Base-by-base conservation (phyloP, 345 rosid species). In the Raphanus raphanistrum region DNA sequence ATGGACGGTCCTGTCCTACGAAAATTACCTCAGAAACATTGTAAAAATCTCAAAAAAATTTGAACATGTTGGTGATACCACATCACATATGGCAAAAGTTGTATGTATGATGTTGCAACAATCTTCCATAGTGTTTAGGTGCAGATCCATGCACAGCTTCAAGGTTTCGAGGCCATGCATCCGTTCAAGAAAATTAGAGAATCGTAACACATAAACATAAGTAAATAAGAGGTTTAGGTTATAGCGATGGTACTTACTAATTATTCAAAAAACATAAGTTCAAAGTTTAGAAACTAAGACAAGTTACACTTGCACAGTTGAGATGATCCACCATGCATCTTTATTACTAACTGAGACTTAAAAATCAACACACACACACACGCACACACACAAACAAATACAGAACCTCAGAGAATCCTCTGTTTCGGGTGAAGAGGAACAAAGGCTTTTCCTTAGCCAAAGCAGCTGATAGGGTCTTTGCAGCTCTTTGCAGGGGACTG, bases 401-500 rank as follows among this genome's bases (percentile, higher is more conserved):
- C 1, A 55, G 11, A n/a, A 21, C n/a, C 5, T 63, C 6, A 11
- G 33, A 29, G 11, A 31, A 33, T 33, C 45, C 59, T 70, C 60
- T 71, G 69, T 57, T 77, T 64, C 27, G 60, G 8, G 8, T 3
- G 27, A 25, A 62, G 32, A 21, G 25, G 26, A 52, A 58, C 16
- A 41, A 57, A 41, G 57, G 57, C 9, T 65, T 57, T 83, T 6
- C 16, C 15, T 78, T 84, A 94, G 72, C 97, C 98, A 13, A 90
- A 92, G 91, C 98, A 94, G 59, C 89, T 83, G 77, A 94, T 94
- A 2, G 97, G 90, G 69, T 92, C 95, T 5, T 87, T 92, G 92
- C 99, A 95, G 68, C 90, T 90, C 74, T 94, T 90, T 32, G 82
- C 88, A 36, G 90, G 13, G 43, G 99, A 90, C 79, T 95, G 99